These are phyloP conservation scores for Gentiana dahurica DNA, from an alignment of 257 asterid species.

Conservation along the genomic window DNA sequence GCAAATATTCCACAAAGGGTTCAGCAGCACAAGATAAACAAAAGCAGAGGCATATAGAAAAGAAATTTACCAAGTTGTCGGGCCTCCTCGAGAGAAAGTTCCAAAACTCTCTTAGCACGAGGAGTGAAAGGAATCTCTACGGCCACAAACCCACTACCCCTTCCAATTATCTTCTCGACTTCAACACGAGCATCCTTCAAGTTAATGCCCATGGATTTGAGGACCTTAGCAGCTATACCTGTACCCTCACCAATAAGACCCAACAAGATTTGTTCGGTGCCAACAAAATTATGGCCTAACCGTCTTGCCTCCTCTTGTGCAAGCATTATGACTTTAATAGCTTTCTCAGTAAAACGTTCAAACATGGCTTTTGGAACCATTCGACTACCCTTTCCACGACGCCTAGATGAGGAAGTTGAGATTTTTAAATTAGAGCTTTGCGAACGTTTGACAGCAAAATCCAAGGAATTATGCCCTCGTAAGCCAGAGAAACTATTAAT, in stretches of 20 bases:
- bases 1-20: neutral
- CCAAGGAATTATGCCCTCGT: constrained; percentile 67
- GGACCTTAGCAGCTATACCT: constrained; percentile 98
- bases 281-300: constrained; percentile 94
- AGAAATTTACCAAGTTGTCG: constrained; percentile 79
- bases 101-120: constrained; percentile 93
- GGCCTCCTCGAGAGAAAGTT: constrained; percentile 96
- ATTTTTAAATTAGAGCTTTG: constrained; percentile 63
- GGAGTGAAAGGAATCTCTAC: constrained; percentile 99
- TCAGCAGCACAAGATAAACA: neutral
- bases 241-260: constrained; percentile 99
- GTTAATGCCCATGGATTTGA: constrained; percentile 92
- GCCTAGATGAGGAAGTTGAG: constrained; percentile 32
- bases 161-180: constrained; percentile 94
- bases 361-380: constrained; percentile 78
- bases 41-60: neutral
- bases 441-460: constrained; percentile 31
- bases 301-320: constrained; percentile 99
- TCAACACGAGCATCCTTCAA: constrained; percentile 98
- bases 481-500: constrained; percentile 55
- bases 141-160: constrained; percentile 97
- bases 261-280: constrained; percentile 88
- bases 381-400: constrained; percentile 38
- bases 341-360: constrained; percentile 96
- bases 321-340: constrained; percentile 95